phyloP scores from a whole-genome alignment of 2,329 filamentous ascomycete species.

The Epichloe glyceriae region DNA sequence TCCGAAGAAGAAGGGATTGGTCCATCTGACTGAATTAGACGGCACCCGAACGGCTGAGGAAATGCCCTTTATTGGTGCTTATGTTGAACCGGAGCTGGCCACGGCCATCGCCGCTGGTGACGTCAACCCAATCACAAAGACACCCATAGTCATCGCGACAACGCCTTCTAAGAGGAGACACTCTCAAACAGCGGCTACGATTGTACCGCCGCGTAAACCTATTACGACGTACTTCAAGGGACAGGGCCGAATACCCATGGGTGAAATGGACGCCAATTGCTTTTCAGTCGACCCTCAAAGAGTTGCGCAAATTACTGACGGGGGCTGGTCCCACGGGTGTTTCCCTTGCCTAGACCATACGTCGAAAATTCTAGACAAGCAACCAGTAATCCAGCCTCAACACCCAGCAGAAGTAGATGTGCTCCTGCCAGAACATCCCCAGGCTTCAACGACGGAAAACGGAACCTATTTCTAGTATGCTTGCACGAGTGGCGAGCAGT shows the following conservation, averaged over 20 bases:
- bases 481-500: slow-evolving; percentile 17
- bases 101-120: slow-evolving; percentile 67
- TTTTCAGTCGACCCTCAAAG: slow-evolving; percentile 39
- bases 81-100: slow-evolving; percentile 57
- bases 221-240: slow-evolving; percentile 43
- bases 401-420: slow-evolving; percentile 8
- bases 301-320: slow-evolving; percentile 34
- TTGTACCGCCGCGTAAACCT: slow-evolving; percentile 29
- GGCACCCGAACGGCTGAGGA: slow-evolving; percentile 50
- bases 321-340: slow-evolving; percentile 41
- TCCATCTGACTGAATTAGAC: slow-evolving; percentile 59
- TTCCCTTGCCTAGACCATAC: slow-evolving; percentile 46
- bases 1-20: slow-evolving; percentile 54
- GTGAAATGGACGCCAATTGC: slow-evolving; percentile 51
- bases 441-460: slow-evolving; percentile 36
- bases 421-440: slow-evolving; percentile 19
- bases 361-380: slow-evolving; percentile 24
- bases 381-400: slow-evolving; percentile 3
- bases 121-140: slow-evolving; percentile 80
- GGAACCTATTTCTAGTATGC: slow-evolving; percentile 35
- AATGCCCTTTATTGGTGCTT: slow-evolving; percentile 70
- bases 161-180: slow-evolving; percentile 30
- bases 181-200: slow-evolving; percentile 19
- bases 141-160: slow-evolving; percentile 34
- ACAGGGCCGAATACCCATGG: slow-evolving; percentile 39